phyloP scores from a whole-genome alignment of 1,139 yeast species.

The Yamadazyma diddensiae region DNA sequence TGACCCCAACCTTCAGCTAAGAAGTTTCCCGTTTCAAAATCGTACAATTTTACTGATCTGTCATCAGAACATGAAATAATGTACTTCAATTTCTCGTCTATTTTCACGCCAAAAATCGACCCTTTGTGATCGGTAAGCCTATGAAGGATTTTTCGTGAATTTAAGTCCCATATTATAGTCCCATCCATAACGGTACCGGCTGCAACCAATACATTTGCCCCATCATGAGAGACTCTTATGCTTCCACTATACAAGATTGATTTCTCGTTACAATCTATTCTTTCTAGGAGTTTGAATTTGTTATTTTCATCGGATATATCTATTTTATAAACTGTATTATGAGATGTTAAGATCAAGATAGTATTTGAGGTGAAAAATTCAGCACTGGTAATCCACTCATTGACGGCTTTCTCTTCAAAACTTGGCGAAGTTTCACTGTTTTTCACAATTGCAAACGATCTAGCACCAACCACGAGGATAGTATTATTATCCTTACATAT shows the following conservation, averaged over 20 bases:
- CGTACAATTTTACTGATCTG: slow-evolving; percentile 79
- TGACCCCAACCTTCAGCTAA: slow-evolving; percentile 95
- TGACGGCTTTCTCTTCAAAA: slow-evolving; percentile 46
- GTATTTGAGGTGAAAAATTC: slow-evolving; percentile 42
- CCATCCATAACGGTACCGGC: slow-evolving; percentile 96
- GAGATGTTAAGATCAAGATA: slow-evolving; percentile 69
- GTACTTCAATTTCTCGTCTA: slow-evolving; percentile 53
- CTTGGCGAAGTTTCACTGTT: slow-evolving; percentile 2
- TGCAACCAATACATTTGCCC: slow-evolving; percentile 47
- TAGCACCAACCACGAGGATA: slow-evolving; percentile 66
- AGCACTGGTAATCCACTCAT: slow-evolving; percentile 76
- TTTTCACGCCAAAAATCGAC: slow-evolving; percentile 77
- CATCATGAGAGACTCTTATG: slow-evolving; percentile 42
- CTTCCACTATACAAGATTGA: slow-evolving; percentile 88
- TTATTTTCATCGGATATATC: slow-evolving; percentile 22
- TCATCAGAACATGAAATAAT: slow-evolving; percentile 90
- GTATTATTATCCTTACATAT: slow-evolving; percentile 25
- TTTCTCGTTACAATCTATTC: slow-evolving; percentile 61
- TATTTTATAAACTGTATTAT: slow-evolving; percentile 61
- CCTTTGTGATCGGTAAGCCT: slow-evolving; percentile 79
- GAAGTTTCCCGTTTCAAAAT: slow-evolving; percentile 50
- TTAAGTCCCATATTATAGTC: slow-evolving; percentile 70
- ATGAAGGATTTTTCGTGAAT: slow-evolving; percentile 44
- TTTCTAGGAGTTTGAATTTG: slow-evolving; percentile 28
- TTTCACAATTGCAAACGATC: slow-evolving; percentile 54